Conservation (phyloP, 2,329 filamentous ascomycete species). For the Botrytis pseudocinerea region DNA sequence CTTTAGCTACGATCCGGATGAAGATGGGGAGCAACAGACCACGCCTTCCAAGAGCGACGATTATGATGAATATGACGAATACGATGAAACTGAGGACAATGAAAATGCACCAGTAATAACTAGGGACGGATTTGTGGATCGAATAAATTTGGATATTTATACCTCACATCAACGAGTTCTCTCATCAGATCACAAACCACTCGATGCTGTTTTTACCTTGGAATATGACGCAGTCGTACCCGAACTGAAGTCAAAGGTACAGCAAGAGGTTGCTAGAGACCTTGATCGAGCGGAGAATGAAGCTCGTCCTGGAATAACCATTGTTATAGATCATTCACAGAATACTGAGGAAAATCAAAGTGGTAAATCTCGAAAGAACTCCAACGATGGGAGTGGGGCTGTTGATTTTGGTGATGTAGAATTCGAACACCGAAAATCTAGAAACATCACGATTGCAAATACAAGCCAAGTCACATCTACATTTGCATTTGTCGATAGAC, state of each 20-base stretch:
- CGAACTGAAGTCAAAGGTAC: constrained; percentile 77
- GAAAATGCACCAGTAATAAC: constrained; percentile 52
- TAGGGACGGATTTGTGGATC: constrained; percentile 58
- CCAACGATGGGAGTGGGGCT: constrained; percentile 47
- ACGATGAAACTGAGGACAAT: constrained; percentile 45
- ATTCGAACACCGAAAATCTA: constrained; percentile 65
- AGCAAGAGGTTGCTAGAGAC: constrained; percentile 83
- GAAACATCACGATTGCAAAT: constrained; percentile 83
- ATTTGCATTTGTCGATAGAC: constrained; percentile 77
- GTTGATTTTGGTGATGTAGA: constrained; percentile 78
- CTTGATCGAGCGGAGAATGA: constrained; percentile 93
- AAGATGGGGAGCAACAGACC: constrained; percentile 60
- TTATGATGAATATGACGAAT: constrained; percentile 54
- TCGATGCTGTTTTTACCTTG: constrained; percentile 79
- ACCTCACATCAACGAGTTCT: constrained; percentile 84
- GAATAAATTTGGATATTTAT: constrained; percentile 65
- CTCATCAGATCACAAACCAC: constrained; percentile 93
- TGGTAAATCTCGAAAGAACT: constrained; percentile 28
- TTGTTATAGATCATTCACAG: constrained; percentile 71
- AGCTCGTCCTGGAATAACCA: constrained; percentile 74
- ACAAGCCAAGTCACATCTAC: constrained; percentile 80
- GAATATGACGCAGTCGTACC: constrained; percentile 86
- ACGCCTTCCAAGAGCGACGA: constrained; percentile 40
- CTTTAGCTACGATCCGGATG: constrained; percentile 87
- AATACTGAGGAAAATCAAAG: constrained; percentile 37